These are phyloP conservation scores for Penicillium odoratum DNA, from an alignment of 495 filamentous ascomycete species.

Conservation along the genomic window DNA sequence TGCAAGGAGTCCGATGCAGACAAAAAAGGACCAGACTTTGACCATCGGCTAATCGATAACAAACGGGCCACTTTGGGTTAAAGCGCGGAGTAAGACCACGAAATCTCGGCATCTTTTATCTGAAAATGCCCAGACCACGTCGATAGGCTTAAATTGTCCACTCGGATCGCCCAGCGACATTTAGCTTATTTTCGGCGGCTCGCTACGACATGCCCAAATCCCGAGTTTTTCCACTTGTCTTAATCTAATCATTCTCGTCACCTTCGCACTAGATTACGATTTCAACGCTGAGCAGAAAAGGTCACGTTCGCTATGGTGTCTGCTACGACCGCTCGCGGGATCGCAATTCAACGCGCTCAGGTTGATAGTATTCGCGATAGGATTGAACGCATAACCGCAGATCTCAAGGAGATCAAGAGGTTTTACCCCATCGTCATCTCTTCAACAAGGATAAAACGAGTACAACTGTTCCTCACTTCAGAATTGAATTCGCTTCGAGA, in stretches of 20 bases:
- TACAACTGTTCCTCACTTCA: conserved; percentile 8
- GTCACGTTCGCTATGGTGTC: conserved; percentile 1
- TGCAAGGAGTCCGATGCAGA: neutral
- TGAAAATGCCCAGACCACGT: neutral
- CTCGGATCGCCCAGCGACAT: conserved; percentile 16
- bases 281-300: neutral
- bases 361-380: conserved; percentile 11
- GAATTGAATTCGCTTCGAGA: conserved; percentile 14
- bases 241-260: neutral
- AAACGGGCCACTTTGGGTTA: conserved; percentile 17
- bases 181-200: conserved; percentile 7
- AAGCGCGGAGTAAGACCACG: conserved; percentile 21
- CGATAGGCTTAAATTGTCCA: conserved; percentile 4
- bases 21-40: neutral
- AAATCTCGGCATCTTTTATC: neutral
- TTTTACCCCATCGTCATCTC: conserved; percentile 19
- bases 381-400: conserved; percentile 21
- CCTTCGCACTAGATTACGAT: neutral
- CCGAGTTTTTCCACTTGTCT: neutral
- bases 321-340: neutral
- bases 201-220: conserved; percentile 3
- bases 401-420: conserved; percentile 19
- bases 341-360: conserved; percentile 9
- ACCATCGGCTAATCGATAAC: conserved; percentile 7
- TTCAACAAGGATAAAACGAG: conserved; percentile 3